These are phyloP conservation scores for Thuidium tamariscinum DNA, from an alignment of 225 moss, liverwort and hornwort species.

Conservation along the genomic window DNA sequence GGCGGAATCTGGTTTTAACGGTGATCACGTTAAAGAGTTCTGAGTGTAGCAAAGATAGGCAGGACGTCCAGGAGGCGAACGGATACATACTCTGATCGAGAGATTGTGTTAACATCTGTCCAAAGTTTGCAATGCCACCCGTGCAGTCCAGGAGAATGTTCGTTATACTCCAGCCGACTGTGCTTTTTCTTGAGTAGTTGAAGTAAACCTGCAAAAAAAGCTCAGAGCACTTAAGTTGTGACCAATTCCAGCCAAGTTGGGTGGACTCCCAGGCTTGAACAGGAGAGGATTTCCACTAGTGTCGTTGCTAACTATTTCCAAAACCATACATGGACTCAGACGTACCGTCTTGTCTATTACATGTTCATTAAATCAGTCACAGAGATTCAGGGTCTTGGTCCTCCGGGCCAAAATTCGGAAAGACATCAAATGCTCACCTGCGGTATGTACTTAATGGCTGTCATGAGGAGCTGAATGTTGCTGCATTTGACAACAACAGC, in stretches of 20 bases:
- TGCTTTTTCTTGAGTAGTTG: slow-evolving; percentile 83
- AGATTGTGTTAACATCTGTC: slow-evolving; percentile 83
- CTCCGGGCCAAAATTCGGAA: background rate
- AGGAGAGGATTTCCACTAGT: background rate
- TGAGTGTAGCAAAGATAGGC: background rate
- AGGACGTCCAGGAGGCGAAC: background rate
- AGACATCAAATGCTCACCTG: slow-evolving; percentile 41
- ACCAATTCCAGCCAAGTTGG: background rate
- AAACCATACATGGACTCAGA: background rate
- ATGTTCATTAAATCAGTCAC: background rate
- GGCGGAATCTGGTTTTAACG: background rate
- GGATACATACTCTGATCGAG: slow-evolving; percentile 71
- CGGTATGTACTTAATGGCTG: slow-evolving; percentile 85
- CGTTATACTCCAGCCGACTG: slow-evolving; percentile 74
- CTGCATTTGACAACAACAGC: slow-evolving; percentile 30
- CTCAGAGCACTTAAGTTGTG: background rate
- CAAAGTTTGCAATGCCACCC: slow-evolving; percentile 59
- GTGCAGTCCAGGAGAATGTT: slow-evolving; percentile 87
- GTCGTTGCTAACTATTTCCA: background rate
- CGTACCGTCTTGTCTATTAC: background rate
- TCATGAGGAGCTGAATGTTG: slow-evolving; percentile 82
- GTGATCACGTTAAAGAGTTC: background rate
- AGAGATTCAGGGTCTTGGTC: background rate
- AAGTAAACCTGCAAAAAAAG: slow-evolving; percentile 53
- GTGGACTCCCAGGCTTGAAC: background rate